Percentiles rank a stretch among this genome's conserved stretches.
phyloP scores from a whole-genome alignment of 1,139 yeast species.

The Kodamaea derodonti region DNA sequence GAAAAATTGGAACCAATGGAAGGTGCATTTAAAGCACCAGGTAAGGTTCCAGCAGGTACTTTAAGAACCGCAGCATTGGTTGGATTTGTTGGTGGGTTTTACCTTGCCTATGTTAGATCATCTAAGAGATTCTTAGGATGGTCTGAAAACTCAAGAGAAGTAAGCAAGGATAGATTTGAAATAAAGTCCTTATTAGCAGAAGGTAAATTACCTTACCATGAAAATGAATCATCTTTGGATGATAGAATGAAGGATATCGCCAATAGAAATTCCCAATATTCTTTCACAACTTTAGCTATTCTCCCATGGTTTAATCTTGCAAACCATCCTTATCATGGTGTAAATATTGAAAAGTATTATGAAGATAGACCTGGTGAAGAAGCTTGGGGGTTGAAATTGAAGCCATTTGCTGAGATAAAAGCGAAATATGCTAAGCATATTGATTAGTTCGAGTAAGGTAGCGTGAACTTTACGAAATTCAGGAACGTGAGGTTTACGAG shows the following conservation, averaged over 20 bases:
- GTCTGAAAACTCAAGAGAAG: constrained; percentile 71
- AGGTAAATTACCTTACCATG: constrained; percentile 64
- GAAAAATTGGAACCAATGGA: constrained; percentile 62
- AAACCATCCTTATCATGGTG: constrained; percentile 81
- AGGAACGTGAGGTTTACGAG: no score
- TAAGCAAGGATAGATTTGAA: constrained; percentile 68
- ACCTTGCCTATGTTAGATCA: constrained; percentile 62
- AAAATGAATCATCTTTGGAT: constrained; percentile 55
- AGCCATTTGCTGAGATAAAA: constrained; percentile 45
- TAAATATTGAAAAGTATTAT: constrained; percentile 65
- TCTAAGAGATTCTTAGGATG: constrained; percentile 76
- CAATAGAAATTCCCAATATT: constrained; percentile 75
- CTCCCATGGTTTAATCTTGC: constrained; percentile 85
- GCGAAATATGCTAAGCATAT: constrained; percentile 37
- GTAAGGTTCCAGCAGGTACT: constrained; percentile 52
- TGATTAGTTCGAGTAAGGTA: no score
- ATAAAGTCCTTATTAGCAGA: constrained; percentile 63
- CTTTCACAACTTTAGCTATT: constrained; percentile 57
- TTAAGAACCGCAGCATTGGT: constrained; percentile 57
- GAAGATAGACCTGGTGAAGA: constrained; percentile 58
- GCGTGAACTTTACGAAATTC: no score
- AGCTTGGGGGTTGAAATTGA: constrained; percentile 45
- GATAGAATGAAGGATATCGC: constrained; percentile 75
- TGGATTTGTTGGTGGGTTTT: constrained; percentile 71
- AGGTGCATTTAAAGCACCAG: constrained; percentile 55